A percentile compares a stretch with the other conserved stretches of the same genome.
These are phyloP conservation scores for Laetiporus sulphureus DNA, from an alignment of 1,284 basidiomycete species.

Conservation along the genomic window DNA sequence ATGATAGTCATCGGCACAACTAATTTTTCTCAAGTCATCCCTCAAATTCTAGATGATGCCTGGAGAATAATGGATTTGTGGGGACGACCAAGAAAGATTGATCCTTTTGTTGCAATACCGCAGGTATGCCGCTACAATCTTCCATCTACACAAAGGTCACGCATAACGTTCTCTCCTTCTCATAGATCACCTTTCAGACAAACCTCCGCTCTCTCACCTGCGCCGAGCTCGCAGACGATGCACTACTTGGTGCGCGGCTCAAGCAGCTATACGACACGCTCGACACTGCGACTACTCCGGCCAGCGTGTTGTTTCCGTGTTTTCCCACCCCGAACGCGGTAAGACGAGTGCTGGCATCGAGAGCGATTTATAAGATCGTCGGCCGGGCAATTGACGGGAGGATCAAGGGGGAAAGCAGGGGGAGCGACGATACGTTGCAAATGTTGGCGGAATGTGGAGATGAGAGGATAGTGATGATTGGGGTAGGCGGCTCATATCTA, in stretches of 20 bases:
- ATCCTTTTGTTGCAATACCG: constrained; percentile 66
- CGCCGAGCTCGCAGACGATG: constrained; percentile 60
- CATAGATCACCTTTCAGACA: constrained; percentile 63
- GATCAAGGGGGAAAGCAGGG: constrained; percentile 42
- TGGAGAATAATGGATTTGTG: constrained; percentile 50
- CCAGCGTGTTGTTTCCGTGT: constrained; percentile 67
- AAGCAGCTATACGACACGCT: constrained; percentile 57
- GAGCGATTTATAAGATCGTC: constrained; percentile 65
- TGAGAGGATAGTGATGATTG: constrained; percentile 58
- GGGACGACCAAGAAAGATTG: constrained; percentile 52
- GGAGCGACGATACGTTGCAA: constrained; percentile 58
- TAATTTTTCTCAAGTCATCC: constrained; percentile 40
- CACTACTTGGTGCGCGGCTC: constrained; percentile 48
- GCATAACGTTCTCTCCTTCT: constrained; percentile 3
- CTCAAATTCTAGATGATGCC: constrained; percentile 55
- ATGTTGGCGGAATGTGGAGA: constrained; percentile 63
- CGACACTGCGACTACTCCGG: constrained; percentile 62
- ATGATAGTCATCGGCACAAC: constrained; percentile 2
- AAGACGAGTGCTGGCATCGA: constrained; percentile 60
- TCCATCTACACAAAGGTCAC: too few relatives aligned
- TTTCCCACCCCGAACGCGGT: constrained; percentile 64
- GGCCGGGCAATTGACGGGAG: constrained; percentile 46
- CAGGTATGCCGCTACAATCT: too few relatives aligned
- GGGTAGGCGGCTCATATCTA: constrained; percentile 38
- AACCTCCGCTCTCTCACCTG: constrained; percentile 61